Base-by-base conservation (phyloP, 495 filamentous ascomycete species). In the Daldinia concentrica region DNA sequence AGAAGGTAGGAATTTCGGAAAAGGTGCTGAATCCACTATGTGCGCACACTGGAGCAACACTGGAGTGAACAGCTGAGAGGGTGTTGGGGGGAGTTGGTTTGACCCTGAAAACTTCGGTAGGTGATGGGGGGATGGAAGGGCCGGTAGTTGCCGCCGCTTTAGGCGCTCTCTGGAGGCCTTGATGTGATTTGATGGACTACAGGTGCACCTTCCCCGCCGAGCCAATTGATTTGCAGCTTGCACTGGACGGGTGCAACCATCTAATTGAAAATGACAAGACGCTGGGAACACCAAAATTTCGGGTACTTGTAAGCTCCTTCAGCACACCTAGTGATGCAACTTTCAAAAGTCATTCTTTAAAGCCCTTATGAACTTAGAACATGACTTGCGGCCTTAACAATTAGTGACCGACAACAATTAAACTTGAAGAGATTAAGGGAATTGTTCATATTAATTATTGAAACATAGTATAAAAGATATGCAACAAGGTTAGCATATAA, bases 141-240 rank as follows among this genome's bases (percentile, higher is more conserved):
- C 67, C 76, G 76, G 76, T 65, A 69, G 73, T 75, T 77, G 73
- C 76, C 76, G 76, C 73, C 51, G 66, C 73, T 70, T 74, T 73
- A 67, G 71, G 58, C 71, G 71, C 66, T 73, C 56, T 17, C 43
- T 66, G 45, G 32, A 69, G 32, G 66, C 66, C 62, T 54, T 73
- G 71, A 73, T 73, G 43, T 73, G 71, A 73, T 73, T 73, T 73
- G 65, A 69, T 52, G 62, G 57, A 24, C 32, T 22, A 59, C 65
- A 69, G 71, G 62, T 69, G 58, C 66, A 73, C 61, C 51, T 58
- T 59, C 41, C 54, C 17, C 71, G 24, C 51, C 63, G 62, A 72
- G 54, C 75, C 75, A 77, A 77, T 77, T 67, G 72, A 76, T 62
- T 62, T 14, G 48, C 62, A 30, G 68, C 64, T 67, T 60, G 43